Evolutionary conservation across 2,329 filamentous ascomycete species (phyloP).

Genomic region (Fusarium mexicanum): DNA sequence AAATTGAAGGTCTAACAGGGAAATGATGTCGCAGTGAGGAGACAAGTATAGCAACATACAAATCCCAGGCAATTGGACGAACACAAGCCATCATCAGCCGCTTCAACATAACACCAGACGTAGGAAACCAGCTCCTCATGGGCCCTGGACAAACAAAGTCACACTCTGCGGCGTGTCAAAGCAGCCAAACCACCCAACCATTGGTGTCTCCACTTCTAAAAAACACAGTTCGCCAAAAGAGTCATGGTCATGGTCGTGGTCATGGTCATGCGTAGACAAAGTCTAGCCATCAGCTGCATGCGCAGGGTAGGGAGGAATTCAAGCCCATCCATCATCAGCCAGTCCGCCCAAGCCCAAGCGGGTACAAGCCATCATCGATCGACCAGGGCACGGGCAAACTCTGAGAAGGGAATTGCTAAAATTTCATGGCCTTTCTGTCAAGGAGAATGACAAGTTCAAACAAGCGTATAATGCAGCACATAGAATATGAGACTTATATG

Average conservation of each 20-base stretch:
- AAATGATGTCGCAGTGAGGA: background rate
- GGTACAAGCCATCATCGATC: slow-evolving; percentile 29
- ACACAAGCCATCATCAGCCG: background rate
- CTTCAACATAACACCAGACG: background rate
- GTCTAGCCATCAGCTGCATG: slow-evolving; percentile 25
- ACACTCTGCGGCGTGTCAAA: background rate
- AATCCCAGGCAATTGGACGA: background rate
- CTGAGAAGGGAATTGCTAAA: background rate
- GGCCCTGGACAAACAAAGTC: slow-evolving; percentile 5
- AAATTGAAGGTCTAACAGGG: background rate
- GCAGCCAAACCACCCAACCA: slow-evolving; percentile 20
- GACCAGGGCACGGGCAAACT: slow-evolving; percentile 3
- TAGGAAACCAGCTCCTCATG: slow-evolving; percentile 3
- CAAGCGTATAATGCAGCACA: slow-evolving; percentile 19
- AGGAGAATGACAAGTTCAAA: background rate
- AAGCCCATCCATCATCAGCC: slow-evolving; percentile 15
- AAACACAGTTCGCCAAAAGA: slow-evolving; percentile 11
- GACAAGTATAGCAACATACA: background rate
- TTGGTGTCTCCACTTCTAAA: slow-evolving; percentile 18
- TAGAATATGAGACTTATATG: slow-evolving; percentile 12
- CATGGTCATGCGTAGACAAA: slow-evolving; percentile 33
- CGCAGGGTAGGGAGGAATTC: slow-evolving; percentile 13
- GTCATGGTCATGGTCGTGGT: slow-evolving; percentile 5
- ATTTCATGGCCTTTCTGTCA: slow-evolving; percentile 1
- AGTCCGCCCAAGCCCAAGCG: slow-evolving; percentile 29